These are phyloP conservation scores for Aschersonia sp. DNA, from an alignment of 2,329 filamentous ascomycete genomes.

Conservation along the genomic window DNA sequence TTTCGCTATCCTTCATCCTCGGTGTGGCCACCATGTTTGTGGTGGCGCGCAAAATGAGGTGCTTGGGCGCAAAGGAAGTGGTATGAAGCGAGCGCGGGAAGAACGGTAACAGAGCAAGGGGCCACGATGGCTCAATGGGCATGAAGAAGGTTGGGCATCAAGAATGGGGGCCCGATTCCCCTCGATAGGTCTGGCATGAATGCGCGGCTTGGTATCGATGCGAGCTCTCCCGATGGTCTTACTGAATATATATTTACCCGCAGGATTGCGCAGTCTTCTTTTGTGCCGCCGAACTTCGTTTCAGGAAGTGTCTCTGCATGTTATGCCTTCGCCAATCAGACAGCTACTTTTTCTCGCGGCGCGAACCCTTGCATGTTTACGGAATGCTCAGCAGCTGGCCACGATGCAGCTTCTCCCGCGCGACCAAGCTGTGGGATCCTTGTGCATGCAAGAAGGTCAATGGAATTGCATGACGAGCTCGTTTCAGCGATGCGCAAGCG, in stretches of 20 bases:
- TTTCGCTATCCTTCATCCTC: neutral
- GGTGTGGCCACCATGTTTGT: neutral
- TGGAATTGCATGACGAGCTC: conserved; percentile 37
- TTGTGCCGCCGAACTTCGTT: no score
- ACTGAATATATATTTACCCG: no score
- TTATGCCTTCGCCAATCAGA: no score
- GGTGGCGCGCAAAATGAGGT: neutral
- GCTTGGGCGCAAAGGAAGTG: neutral
- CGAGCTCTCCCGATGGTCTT: no score
- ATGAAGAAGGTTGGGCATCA: no score
- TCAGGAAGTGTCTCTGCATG: no score
- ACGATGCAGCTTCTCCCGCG: conserved; percentile 7
- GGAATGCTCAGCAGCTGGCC: conserved; percentile 5
- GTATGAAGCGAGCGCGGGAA: neutral
- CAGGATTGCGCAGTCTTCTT: no score
- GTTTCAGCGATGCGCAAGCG: conserved; percentile 36
- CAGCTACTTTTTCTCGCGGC: neutral
- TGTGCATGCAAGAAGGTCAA: conserved; percentile 31
- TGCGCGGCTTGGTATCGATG: no score
- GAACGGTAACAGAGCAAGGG: no score
- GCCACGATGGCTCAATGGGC: no score
- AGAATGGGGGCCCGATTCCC: no score
- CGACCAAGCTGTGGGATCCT: conserved; percentile 18
- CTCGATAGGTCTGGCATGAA: no score
- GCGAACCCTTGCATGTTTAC: neutral